Evolutionary conservation across 352 stramenopile genomes (phyloP).

Genomic region (Globisporangium yorkense): DNA sequence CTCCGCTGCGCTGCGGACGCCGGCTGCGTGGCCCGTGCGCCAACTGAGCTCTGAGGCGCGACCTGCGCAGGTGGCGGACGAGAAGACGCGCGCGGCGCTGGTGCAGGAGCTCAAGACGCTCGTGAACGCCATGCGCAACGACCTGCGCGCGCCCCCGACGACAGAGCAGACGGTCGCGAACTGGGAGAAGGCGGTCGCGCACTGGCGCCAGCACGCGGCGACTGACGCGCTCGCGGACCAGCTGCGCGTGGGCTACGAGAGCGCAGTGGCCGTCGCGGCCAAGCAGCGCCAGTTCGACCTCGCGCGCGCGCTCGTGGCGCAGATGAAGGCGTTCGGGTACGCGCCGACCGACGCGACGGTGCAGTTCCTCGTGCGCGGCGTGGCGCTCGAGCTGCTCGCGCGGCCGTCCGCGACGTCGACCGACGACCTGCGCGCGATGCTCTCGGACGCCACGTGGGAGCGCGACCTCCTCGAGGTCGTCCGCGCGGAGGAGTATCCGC

Average conservation of each 20-base stretch:
- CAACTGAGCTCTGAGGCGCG: neutral
- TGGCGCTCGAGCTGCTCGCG: constrained; percentile 37
- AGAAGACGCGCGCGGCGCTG: constrained; percentile 16
- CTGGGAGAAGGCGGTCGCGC: constrained; percentile 29
- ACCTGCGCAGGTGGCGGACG: neutral
- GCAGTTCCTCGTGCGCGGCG: constrained; percentile 45
- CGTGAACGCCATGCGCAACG: constrained; percentile 45
- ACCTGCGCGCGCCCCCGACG: constrained; percentile 28
- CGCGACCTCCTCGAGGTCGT: constrained; percentile 52
- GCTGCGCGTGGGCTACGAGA: constrained; percentile 47
- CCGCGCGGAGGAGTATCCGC: constrained; percentile 39
- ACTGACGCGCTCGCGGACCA: constrained; percentile 17
- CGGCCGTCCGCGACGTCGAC: constrained; percentile 19
- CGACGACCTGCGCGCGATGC: constrained; percentile 26
- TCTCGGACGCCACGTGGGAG: constrained; percentile 33
- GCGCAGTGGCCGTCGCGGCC: constrained; percentile 55
- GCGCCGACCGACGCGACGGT: constrained; percentile 30
- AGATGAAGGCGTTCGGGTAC: constrained; percentile 42
- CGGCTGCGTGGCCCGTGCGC: neutral
- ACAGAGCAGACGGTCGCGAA: constrained; percentile 20
- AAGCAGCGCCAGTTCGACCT: constrained; percentile 68
- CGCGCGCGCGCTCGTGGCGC: constrained; percentile 26
- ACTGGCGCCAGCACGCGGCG: constrained; percentile 10
- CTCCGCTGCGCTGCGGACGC: neutral
- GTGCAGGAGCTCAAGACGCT: constrained; percentile 40